These are phyloP conservation scores for Gossypium thurberi DNA, from an alignment of 345 rosid species.

Conservation along the genomic window DNA sequence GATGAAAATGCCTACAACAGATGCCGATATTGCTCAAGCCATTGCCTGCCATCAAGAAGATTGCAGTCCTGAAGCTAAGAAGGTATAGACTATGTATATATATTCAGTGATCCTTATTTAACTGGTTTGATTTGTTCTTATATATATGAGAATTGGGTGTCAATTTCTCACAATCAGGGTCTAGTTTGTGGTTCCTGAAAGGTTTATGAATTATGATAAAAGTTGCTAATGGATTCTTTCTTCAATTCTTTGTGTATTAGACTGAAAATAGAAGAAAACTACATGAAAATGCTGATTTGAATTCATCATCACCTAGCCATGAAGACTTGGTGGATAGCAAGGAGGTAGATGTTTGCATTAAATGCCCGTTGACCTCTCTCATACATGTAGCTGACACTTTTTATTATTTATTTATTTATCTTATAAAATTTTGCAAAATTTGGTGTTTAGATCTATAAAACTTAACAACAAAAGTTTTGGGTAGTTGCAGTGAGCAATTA, in stretches of 20 bases:
- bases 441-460: background rate
- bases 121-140: background rate
- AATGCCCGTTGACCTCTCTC: background rate
- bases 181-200: background rate
- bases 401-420: background rate
- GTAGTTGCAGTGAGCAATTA: background rate
- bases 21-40: slow-evolving; percentile 20
- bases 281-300: slow-evolving; percentile 7
- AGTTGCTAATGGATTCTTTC: background rate
- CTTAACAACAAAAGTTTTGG: background rate
- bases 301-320: slow-evolving; percentile 23
- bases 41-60: slow-evolving; percentile 22
- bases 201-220: background rate
- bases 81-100: slow-evolving; percentile 16
- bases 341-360: slow-evolving; percentile 12
- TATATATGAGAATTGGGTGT: background rate
- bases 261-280: slow-evolving; percentile 14
- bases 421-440: background rate
- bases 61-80: slow-evolving; percentile 16
- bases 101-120: background rate
- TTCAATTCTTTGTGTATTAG: slow-evolving; percentile 13
- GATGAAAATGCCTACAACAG: slow-evolving; percentile 24
- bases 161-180: background rate
- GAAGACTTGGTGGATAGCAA: slow-evolving; percentile 21
- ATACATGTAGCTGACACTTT: background rate